phyloP scores from a whole-genome alignment of 2,329 filamentous ascomycete genomes.

The Fusarium nisikadoi region DNA sequence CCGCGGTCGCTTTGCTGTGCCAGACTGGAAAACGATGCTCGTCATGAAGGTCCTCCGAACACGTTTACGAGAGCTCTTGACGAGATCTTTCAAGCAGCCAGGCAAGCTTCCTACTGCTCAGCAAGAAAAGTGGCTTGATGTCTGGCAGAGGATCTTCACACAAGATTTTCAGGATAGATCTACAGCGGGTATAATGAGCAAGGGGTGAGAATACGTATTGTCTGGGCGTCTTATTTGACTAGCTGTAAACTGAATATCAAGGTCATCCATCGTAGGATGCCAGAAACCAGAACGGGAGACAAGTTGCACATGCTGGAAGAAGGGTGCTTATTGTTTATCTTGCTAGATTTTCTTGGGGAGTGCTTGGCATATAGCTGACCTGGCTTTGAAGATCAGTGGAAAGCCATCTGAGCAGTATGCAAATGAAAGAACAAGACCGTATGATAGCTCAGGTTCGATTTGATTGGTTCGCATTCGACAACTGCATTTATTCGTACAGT shows the following conservation, averaged over 20 bases:
- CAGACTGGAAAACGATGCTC: slow-evolving; percentile 90
- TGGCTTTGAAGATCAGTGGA: background rate
- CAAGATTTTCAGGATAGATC: slow-evolving; percentile 57
- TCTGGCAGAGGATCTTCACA: slow-evolving; percentile 77
- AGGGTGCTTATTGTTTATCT: background rate
- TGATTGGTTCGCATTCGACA: background rate
- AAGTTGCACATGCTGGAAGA: background rate
- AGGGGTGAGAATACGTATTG: slow-evolving; percentile 42
- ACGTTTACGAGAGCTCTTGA: slow-evolving; percentile 79
- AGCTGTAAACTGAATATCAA: background rate
- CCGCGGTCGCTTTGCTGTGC: slow-evolving; percentile 81
- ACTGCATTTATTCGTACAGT: slow-evolving; percentile 8
- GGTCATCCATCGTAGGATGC: background rate
- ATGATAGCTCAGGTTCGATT: background rate
- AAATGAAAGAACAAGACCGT: background rate
- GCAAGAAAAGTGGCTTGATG: slow-evolving; percentile 78
- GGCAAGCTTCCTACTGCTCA: slow-evolving; percentile 71
- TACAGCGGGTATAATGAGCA: slow-evolving; percentile 41
- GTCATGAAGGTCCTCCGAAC: slow-evolving; percentile 84
- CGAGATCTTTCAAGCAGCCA: slow-evolving; percentile 74
- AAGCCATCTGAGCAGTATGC: background rate
- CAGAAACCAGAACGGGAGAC: background rate
- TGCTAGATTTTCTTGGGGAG: background rate
- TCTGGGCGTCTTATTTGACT: background rate
- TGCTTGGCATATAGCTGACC: background rate